Evolutionary conservation across 1,139 yeast genomes (phyloP).

Genomic region (Debaryomyces sp.): DNA sequence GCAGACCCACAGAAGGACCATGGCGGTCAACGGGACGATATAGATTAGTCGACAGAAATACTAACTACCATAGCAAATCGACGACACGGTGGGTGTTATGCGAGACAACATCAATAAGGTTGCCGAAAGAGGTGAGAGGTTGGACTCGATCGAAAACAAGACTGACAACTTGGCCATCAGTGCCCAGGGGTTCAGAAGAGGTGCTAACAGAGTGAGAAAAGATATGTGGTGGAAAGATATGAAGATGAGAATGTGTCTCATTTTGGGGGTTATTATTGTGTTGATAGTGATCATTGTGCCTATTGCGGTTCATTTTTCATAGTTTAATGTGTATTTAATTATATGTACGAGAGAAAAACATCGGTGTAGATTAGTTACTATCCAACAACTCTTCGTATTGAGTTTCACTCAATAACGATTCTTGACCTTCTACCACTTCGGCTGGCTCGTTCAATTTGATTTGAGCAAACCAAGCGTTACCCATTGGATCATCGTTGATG

Average conservation of each 20-base stretch:
- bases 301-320: constrained; percentile 77
- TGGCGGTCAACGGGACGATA: not conserved
- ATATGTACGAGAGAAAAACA: constrained; percentile 7
- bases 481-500: constrained; percentile 88
- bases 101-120: constrained; percentile 96
- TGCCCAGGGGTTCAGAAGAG: constrained; percentile 95
- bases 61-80: constrained; percentile 65
- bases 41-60: constrained; percentile 6
- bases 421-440: constrained; percentile 24
- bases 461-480: constrained; percentile 92
- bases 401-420: constrained; percentile 48
- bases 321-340: constrained; percentile 7
- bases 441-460: constrained; percentile 52
- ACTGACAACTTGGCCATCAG: constrained; percentile 91
- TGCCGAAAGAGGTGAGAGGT: constrained; percentile 91
- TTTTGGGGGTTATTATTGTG: constrained; percentile 76
- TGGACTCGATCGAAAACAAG: constrained; percentile 90
- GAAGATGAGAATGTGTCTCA: constrained; percentile 93
- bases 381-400: constrained; percentile 68
- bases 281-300: constrained; percentile 92
- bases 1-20: not conserved
- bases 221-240: constrained; percentile 99
- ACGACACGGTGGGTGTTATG: constrained; percentile 97
- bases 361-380: constrained; percentile 34
- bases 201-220: constrained; percentile 96